Base-by-base conservation (phyloP, 495 filamentous ascomycete species). In the Aspergillus wentii region DNA sequence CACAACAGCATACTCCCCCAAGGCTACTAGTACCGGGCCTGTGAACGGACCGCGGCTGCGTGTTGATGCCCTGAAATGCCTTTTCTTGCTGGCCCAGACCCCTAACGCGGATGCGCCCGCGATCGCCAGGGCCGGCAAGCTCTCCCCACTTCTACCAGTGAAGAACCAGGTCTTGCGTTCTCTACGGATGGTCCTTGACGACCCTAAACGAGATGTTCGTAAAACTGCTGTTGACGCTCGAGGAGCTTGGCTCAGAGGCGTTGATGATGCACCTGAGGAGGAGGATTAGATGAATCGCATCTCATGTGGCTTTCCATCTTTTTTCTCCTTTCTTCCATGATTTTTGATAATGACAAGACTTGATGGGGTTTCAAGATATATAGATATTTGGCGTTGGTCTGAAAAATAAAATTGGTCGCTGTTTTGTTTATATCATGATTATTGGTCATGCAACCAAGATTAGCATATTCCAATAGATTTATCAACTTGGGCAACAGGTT, bases 201-300 rank as follows among this genome's bases (percentile, higher is more conserved):
- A 88, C 54, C 71, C 70, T 22, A 85, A 78, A 64, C 62, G 83
- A 26, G 66, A 67, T 48, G 83, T 88, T 4, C 70, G 83, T 21
- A 78, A 78, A 50, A 78, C 79, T 30, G 83, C 80, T 17, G 83
- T 88, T 19, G 75, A 76, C 65, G 83, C 80, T 56, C 49, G 83
- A 22, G 68, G 61, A n/a, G 75, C 63, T 29, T 88, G 83, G 83
- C 59, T 82, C 27, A 57, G 68, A 29, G 51, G 56, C 22, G 72
- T 73, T 14, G 64, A 84, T 56, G 83, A 82, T 66, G 80, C 80
- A 14, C 71, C 69, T 3, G 76, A 72, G 18, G 72, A 76, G 15
- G 74, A 80, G 1, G 71, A 75, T 21, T 68, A 53, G 50, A 41
- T 4, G 23, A n/a, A n/a, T n/a, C n/a, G n/a, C n/a, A n/a, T n/a